phyloP scores from a whole-genome alignment of 768 basidiomycete species.

The Suillus fuscotomentosus region DNA sequence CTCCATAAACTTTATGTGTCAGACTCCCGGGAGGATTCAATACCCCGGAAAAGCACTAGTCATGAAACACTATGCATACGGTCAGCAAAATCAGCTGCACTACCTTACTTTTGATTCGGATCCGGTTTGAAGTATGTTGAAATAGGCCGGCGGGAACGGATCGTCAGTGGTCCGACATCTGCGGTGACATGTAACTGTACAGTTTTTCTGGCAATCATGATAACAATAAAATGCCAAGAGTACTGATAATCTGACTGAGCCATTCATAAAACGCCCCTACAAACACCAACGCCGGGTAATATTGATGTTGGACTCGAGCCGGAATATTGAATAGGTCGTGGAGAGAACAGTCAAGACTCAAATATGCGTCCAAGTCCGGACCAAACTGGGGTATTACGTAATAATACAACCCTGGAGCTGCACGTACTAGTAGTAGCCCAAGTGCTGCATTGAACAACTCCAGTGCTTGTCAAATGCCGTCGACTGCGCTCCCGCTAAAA shows the following conservation, averaged over 20 bases:
- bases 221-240: not conserved
- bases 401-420: not conserved
- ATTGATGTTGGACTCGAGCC: not conserved
- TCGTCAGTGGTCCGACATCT: not conserved
- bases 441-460: not conserved
- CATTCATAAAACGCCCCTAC: not conserved
- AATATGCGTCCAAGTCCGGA: too few relatives aligned
- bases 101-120: not conserved
- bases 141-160: not conserved
- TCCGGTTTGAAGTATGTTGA: not conserved
- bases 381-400: not conserved
- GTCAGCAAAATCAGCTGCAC: not conserved
- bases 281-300: not conserved
- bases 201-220: not conserved
- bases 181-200: not conserved
- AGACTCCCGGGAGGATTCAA: not conserved
- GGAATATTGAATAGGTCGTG: not conserved
- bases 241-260: not conserved
- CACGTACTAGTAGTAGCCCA: too few relatives aligned
- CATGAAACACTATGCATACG: not conserved
- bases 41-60: not conserved
- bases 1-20: too few relatives aligned
- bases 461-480: conserved; percentile 28
- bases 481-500: conserved; percentile 68
- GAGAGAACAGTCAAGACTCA: too few relatives aligned